Base-by-base conservation (phyloP, 2,329 filamentous ascomycete genomes). In the Periconia digitata region DNA sequence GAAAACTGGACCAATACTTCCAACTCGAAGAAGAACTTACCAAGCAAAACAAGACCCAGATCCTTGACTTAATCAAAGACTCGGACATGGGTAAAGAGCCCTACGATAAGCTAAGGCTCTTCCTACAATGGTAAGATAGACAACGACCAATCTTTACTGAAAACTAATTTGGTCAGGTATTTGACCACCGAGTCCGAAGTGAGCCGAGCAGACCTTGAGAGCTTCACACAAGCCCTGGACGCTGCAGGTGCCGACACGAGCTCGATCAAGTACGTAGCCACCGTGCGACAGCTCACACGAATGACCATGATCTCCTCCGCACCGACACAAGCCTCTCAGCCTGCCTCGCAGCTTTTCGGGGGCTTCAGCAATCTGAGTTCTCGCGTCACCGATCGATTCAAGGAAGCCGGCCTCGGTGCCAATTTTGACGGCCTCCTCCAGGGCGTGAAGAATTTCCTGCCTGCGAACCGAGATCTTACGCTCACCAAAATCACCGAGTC, bases 401-500 rank as follows among this genome's bases (percentile, higher is more conserved):
- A 96, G 68, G 92, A 96, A 56, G 91, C 90, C 24, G 90, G 95
- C 16, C 84, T 92, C 1, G 82, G 85, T 41, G 83, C 86, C 45
- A 97, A 97, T 69, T 90, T 99, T 64, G 94, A 97, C 71, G 92
- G 88, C 23, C 83, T 99, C 37, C 92, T 97, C 53, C 92, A 90
- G 6, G 92, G 92, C 37, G 92, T 99, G 66, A 99, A 97, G 75
- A 97, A 96, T 73, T 95, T 99, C 74, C 77, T 99, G n/a, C 94
- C 95, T 0, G 90, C 85, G 13, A 95, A 99, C 74, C 90, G 92
- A 62, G 95, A 99, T 67, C 82, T 97, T 8, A 97, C 94, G 0
- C 83, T 99, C 44, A 99, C 95, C 47, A 97, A 97, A 74, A 96
- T 99, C 66, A 92, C 94, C 35, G 94, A 99, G 72, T 95, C 90